Evolutionary conservation across 2,329 filamentous ascomycete species (phyloP).

Genomic region (Emergomyces orientalis): DNA sequence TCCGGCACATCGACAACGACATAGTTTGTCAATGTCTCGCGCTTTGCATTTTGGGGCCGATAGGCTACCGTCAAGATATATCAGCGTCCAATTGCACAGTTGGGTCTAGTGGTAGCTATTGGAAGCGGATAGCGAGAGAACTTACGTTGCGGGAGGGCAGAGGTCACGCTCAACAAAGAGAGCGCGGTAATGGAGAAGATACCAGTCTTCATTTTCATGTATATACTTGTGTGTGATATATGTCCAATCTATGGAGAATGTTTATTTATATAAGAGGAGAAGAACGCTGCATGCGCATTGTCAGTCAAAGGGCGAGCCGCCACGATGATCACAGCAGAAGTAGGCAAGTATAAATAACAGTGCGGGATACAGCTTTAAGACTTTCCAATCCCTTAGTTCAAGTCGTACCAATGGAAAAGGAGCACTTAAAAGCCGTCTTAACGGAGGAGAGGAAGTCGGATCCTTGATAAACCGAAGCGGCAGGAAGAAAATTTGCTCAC

Average conservation of each 20-base stretch:
- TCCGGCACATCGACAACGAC: conserved; percentile 38
- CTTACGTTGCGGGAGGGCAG: conserved; percentile 36
- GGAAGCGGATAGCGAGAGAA: conserved; percentile 5
- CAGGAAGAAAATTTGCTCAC: neutral
- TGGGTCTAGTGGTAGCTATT: neutral
- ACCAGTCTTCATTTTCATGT: conserved; percentile 38
- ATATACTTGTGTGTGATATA: neutral
- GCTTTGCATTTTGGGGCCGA: conserved; percentile 29
- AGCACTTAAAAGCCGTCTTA: too few relatives aligned
- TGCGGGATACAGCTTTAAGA: neutral
- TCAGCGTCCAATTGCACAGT: neutral
- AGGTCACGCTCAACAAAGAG: conserved; percentile 34
- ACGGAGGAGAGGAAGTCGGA: neutral
- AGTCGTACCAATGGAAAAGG: neutral
- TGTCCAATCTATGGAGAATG: neutral
- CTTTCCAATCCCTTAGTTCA: neutral
- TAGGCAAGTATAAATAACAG: neutral
- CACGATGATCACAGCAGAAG: neutral
- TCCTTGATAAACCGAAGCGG: neutral
- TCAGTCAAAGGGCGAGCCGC: neutral
- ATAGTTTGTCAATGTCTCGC: conserved; percentile 29
- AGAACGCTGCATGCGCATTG: conserved; percentile 5
- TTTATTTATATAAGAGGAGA: neutral
- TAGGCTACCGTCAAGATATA: conserved; percentile 13
- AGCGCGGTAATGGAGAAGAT: conserved; percentile 31